Evolutionary conservation across 2,329 filamentous ascomycete genomes (phyloP), one percentile per base, ranked within the genome.

Genomic region (Colletotrichum karsti): DNA sequence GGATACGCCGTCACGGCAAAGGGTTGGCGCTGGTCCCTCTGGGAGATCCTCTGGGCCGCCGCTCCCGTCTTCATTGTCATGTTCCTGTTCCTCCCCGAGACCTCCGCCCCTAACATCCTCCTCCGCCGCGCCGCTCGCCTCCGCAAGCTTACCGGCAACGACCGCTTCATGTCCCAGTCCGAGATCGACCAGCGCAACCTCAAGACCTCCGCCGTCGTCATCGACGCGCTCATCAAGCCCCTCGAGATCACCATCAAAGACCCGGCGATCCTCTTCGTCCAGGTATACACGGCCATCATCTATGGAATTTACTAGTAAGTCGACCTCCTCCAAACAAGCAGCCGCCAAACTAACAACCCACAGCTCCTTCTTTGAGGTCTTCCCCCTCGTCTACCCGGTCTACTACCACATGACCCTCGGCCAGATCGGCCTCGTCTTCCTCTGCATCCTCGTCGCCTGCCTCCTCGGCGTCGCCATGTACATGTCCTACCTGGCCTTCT

Each of bases 71-170:
- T 91, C 71, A 70, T 91, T n/a, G 60, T 85, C 57, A 87, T 92
- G 84, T 85, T 91, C 73, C 73, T 90, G 69, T 83, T 88, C 69
- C 84, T 92, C 24, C 91, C 91, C 0, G 90, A 93, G 79, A 92
- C 91, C 0, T 86, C 81, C 60, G 77, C 84, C 0, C 79, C 83
- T 7, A 91, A 84, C 67, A 89, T 92, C 72, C 84, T 92, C 3
- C 82, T 89, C 51, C 86, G 85, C 24, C 88, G 90, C 9, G 88
- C 90, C 3, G 75, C 80, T 54, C 87, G 90, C n/a, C 83, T 92
- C 5, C 85, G 91, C 61, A 87, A 85, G 73, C 78, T 87, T 42
- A 91, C 88, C 0, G 88, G 88, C n/a, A 84, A 86, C 71, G 69
- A 77, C 4, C 80, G 80, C 60, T 86, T 92, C 76, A 84, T 86